Conservation (phyloP, 2,329 filamentous ascomycete species). For the Hypoxylon sp. region DNA sequence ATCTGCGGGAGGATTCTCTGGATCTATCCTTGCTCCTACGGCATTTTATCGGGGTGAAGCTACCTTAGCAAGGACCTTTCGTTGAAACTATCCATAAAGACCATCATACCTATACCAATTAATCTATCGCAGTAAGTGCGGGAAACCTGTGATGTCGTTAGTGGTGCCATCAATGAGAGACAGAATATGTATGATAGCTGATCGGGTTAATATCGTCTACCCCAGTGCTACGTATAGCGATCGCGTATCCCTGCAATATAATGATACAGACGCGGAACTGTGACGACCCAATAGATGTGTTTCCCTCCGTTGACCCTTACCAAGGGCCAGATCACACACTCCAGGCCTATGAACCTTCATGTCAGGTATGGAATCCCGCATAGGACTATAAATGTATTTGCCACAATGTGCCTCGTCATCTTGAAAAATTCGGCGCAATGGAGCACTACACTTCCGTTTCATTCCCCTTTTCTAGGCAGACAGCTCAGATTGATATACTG, state of each 20-base stretch:
- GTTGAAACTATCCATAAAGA: not conserved
- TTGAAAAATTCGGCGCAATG: not conserved
- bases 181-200: not conserved
- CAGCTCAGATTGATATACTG: not conserved
- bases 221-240: not conserved
- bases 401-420: not conserved
- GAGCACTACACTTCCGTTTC: not conserved
- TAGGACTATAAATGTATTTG: not conserved
- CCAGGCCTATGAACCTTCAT: not conserved
- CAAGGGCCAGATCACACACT: not conserved
- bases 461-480: not conserved
- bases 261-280: not conserved
- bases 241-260: not conserved
- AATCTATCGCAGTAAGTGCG: not conserved
- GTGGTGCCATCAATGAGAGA: no score
- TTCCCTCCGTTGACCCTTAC: not conserved
- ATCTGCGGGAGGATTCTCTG: conserved; percentile 9
- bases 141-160: no score
- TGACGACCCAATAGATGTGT: not conserved
- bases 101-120: not conserved
- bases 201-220: not conserved
- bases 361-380: not conserved
- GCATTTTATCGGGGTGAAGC: not conserved
- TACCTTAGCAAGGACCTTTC: not conserved
- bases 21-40: conserved; percentile 13